Conservation (phyloP, 768 basidiomycete species). For the Kockovaella imperatae region DNA sequence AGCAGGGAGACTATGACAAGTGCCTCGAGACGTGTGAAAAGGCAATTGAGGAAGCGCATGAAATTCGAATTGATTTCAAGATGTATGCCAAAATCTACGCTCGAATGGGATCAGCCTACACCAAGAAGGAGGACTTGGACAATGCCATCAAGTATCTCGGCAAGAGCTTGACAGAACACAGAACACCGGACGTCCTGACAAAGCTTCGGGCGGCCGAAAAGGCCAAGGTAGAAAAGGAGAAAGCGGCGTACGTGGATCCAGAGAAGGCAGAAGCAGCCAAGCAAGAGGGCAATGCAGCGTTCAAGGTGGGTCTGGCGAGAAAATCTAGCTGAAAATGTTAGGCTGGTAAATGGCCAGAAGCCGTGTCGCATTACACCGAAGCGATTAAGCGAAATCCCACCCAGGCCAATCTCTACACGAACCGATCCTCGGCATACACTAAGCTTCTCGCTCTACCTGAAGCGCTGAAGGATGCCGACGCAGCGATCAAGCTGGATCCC, state of each 20-base stretch:
- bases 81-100: constrained; percentile 89
- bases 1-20: constrained; percentile 84
- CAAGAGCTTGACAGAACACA: constrained; percentile 92
- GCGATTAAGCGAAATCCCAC: constrained; percentile 98
- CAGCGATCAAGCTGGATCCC: constrained; percentile 85
- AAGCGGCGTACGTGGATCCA: constrained; percentile 77
- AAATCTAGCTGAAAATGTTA: constrained; percentile 18
- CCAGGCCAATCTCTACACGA: constrained; percentile 99
- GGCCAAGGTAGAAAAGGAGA: constrained; percentile 65
- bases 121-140: constrained; percentile 64
- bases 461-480: constrained; percentile 89
- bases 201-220: constrained; percentile 81
- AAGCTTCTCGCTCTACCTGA: constrained; percentile 90
- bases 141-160: constrained; percentile 84
- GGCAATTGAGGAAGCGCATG: constrained; percentile 90
- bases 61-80: constrained; percentile 90
- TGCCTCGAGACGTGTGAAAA: constrained; percentile 86
- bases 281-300: constrained; percentile 84
- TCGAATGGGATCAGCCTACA: constrained; percentile 76
- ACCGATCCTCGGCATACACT: constrained; percentile 94
- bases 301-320: constrained; percentile 66
- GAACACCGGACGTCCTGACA: constrained; percentile 81
- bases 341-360: constrained; percentile 75
- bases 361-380: constrained; percentile 88
- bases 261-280: constrained; percentile 71